Evolutionary conservation across 2,329 filamentous ascomycete species (phyloP).

Genomic region (Bipolaris gigantea): DNA sequence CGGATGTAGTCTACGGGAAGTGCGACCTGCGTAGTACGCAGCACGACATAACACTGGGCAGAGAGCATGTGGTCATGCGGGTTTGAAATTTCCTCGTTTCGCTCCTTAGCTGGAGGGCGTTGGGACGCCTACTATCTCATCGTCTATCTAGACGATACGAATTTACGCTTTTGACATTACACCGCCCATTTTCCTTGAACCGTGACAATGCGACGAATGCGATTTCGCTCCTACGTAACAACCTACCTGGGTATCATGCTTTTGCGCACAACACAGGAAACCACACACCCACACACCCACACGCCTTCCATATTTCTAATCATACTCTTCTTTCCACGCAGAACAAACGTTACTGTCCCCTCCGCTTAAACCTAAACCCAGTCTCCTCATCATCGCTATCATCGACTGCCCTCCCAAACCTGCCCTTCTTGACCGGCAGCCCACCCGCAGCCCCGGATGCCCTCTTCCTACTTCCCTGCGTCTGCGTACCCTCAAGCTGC

Average conservation of each 20-base stretch:
- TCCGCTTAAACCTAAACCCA: conserved; percentile 57
- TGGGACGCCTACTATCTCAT: conserved; percentile 5
- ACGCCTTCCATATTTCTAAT: not conserved
- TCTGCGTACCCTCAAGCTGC: conserved; percentile 34
- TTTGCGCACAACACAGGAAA: not conserved
- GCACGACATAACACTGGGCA: not conserved
- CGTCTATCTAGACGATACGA: conserved; percentile 6
- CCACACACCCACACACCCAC: not conserved
- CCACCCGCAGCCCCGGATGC: conserved; percentile 24
- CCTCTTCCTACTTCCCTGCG: conserved; percentile 37
- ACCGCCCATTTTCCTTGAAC: not conserved
- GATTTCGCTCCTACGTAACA: not conserved
- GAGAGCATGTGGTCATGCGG: not conserved
- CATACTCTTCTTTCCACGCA: not conserved
- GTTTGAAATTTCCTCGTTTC: not conserved
- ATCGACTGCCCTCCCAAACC: conserved; percentile 39
- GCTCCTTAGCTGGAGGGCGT: conserved; percentile 3
- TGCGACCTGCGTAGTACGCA: not conserved
- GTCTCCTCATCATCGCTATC: conserved; percentile 61
- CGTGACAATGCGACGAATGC: not conserved
- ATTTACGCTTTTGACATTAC: conserved; percentile 3
- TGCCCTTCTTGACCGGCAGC: conserved; percentile 36
- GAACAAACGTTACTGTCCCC: conserved; percentile 5
- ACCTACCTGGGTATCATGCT: conserved; percentile 10
- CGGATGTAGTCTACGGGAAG: not conserved